Evolutionary conservation across 768 basidiomycete genomes (phyloP), one percentile per base, ranked within the genome.

Genomic region (Peribolospora kevripleyi): DNA sequence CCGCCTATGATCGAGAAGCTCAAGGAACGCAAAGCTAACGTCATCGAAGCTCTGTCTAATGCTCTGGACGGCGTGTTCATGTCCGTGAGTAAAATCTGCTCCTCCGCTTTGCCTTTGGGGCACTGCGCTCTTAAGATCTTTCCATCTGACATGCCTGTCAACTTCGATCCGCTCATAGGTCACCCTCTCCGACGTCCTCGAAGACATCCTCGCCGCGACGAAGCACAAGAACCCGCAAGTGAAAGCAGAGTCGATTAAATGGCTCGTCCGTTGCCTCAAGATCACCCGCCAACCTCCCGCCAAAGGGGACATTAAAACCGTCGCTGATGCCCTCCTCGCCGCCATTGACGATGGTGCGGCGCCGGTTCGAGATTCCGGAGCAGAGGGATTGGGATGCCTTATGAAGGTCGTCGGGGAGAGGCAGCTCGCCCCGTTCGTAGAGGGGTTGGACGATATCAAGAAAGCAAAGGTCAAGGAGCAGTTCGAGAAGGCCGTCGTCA

Each of bases 361-460:
- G 65, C 82, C 82, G 40, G 85, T 88, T 37, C 76, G 93, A 48
- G 81, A 80, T 55, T 83, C 88, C 60, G 84, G 88, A n/a, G 88
- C 88, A 0, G 74, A 74, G 45, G 82, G 80, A 61, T 71, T 98
- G 42, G 93, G 91, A 13, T 80, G 78, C 0, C 69, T 97, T 61
- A 90, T 90, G 83, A 95, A 84, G 72, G 90, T 97, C 75, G 76
- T 97, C 8, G 93, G 93, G 25, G 91, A 97, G 65, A 73, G 91
- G 39, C 80, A 82, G 13, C 74, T 98, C 48, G 87, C 82, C 63
- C 84, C 84, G 1, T 70, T 83, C 6, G 74, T 91, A 71, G 90
- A 95, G 58, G 72, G 75, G 7, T 70, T 97, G 55, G 79, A 84
- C 13, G 88, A 95, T 62, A 72, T 91, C 25, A 73, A 87, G 60